These are phyloP conservation scores for Phalaenopsis aphrodite DNA, from an alignment of 106 monocot species.

Conservation along the genomic window DNA sequence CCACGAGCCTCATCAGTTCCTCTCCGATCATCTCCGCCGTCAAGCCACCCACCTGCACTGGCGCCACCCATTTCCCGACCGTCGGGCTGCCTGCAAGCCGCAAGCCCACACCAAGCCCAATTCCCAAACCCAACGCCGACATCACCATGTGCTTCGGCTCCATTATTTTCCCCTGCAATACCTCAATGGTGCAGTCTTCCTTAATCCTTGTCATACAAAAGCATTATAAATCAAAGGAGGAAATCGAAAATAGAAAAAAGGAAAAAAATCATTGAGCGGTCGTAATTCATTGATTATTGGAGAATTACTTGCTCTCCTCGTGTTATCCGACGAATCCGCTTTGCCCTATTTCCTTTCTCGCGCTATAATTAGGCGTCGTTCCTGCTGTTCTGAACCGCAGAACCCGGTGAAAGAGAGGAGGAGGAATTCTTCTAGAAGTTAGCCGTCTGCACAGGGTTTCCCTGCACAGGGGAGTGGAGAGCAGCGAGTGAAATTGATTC, in stretches of 20 bases:
- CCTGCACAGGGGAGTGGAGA: background rate
- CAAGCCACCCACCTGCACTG: slow-evolving; percentile 8
- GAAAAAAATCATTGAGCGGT: background rate
- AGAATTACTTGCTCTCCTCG: background rate
- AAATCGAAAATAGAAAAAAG: background rate
- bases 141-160: slow-evolving; percentile 52
- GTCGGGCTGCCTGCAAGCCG: slow-evolving; percentile 34
- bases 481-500: background rate
- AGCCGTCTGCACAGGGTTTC: background rate
- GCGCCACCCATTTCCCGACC: slow-evolving; percentile 24
- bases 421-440: background rate
- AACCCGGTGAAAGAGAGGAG: background rate
- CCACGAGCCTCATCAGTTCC: slow-evolving; percentile 38
- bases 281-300: background rate
- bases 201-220: background rate
- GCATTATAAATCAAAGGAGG: background rate
- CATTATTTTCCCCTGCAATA: slow-evolving; percentile 14
- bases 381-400: background rate
- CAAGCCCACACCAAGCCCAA: slow-evolving; percentile 55
- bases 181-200: background rate
- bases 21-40: slow-evolving; percentile 39
- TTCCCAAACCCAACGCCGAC: slow-evolving; percentile 52
- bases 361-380: background rate
- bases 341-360: background rate
- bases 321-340: slow-evolving; percentile 3